These are phyloP conservation scores for Moelleriella libera DNA, from an alignment of 2,329 filamentous ascomycete genomes.

Conservation along the genomic window DNA sequence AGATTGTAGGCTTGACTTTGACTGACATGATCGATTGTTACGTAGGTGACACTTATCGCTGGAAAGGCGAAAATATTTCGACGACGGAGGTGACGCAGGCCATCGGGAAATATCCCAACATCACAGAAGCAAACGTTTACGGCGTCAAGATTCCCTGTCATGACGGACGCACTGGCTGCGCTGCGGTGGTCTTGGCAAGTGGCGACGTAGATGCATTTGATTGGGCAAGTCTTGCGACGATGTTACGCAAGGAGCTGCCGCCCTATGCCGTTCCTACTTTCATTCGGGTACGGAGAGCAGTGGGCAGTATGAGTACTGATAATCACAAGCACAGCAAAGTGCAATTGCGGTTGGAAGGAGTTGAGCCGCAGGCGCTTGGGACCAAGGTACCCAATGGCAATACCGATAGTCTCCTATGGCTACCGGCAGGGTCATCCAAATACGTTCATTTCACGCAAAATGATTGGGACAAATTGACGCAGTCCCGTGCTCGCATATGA, in stretches of 20 bases:
- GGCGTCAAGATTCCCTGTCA: slow-evolving; percentile 51
- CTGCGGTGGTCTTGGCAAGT: slow-evolving; percentile 42
- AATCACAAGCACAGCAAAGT: slow-evolving; percentile 5
- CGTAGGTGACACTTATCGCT: slow-evolving; percentile 50
- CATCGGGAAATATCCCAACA: slow-evolving; percentile 41
- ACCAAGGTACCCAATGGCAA: slow-evolving; percentile 1
- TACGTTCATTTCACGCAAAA: slow-evolving; percentile 3
- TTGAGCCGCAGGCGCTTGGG: slow-evolving; percentile 2
- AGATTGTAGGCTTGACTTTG: background rate
- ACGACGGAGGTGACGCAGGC: slow-evolving; percentile 54
- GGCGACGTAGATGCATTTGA: slow-evolving; percentile 35
- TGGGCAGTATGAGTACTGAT: slow-evolving; percentile 4
- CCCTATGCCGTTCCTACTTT: slow-evolving; percentile 62
- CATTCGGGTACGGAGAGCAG: slow-evolving; percentile 1
- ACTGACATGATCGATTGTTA: background rate
- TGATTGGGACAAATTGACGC: slow-evolving; percentile 4
- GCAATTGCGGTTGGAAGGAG: slow-evolving; percentile 2
- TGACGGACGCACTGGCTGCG: slow-evolving; percentile 54
- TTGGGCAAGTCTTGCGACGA: slow-evolving; percentile 35
- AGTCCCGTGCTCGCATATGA: slow-evolving; percentile 4
- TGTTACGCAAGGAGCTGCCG: slow-evolving; percentile 43
- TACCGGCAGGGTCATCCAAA: slow-evolving; percentile 2
- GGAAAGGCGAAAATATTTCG: slow-evolving; percentile 58
- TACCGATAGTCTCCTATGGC: slow-evolving; percentile 3
- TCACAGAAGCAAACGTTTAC: slow-evolving; percentile 57